Evolutionary conservation across 495 filamentous ascomycete species (phyloP).

Genomic region (Aspergillus bridgeri): DNA sequence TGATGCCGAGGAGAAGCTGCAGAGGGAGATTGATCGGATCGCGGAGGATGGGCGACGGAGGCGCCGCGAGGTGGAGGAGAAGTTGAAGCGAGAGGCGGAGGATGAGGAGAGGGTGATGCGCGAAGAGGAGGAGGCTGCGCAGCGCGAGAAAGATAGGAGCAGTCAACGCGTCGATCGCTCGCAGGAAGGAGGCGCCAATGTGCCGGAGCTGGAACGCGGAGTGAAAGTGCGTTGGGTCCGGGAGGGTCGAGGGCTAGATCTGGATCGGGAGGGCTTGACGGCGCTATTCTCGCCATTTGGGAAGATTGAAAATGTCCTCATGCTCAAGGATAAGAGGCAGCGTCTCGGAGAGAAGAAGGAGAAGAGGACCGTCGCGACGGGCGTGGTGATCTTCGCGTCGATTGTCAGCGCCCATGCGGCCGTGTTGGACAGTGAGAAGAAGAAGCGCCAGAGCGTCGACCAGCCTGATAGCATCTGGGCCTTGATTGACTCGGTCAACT

Average conservation of each 20-base stretch:
- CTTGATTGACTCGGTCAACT: slow-evolving; percentile 51
- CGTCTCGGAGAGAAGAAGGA: slow-evolving; percentile 49
- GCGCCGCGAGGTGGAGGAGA: slow-evolving; percentile 48
- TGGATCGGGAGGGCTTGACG: slow-evolving; percentile 44
- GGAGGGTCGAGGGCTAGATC: slow-evolving; percentile 40
- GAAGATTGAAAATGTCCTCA: slow-evolving; percentile 49
- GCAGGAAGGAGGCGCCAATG: slow-evolving; percentile 40
- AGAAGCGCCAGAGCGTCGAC: slow-evolving; percentile 25
- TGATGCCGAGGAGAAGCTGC: slow-evolving; percentile 55
- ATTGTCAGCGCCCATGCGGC: slow-evolving; percentile 60
- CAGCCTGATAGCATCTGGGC: slow-evolving; percentile 38
- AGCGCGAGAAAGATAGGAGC: slow-evolving; percentile 28
- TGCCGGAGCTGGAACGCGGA: slow-evolving; percentile 55
- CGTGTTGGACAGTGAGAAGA: slow-evolving; percentile 51
- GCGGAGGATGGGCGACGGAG: slow-evolving; percentile 60
- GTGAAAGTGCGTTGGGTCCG: slow-evolving; percentile 57
- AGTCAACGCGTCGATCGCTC: slow-evolving; percentile 39
- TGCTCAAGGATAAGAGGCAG: slow-evolving; percentile 54
- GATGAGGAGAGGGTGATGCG: slow-evolving; percentile 44
- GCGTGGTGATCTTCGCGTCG: slow-evolving; percentile 54
- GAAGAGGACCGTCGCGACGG: slow-evolving; percentile 52
- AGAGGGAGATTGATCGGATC: slow-evolving; percentile 57
- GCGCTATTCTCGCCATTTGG: slow-evolving; percentile 53
- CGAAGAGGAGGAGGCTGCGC: slow-evolving; percentile 36
- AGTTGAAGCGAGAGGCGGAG: slow-evolving; percentile 45